Conservation (phyloP, 1,284 basidiomycete genomes). For the Puccinia novopanici region DNA sequence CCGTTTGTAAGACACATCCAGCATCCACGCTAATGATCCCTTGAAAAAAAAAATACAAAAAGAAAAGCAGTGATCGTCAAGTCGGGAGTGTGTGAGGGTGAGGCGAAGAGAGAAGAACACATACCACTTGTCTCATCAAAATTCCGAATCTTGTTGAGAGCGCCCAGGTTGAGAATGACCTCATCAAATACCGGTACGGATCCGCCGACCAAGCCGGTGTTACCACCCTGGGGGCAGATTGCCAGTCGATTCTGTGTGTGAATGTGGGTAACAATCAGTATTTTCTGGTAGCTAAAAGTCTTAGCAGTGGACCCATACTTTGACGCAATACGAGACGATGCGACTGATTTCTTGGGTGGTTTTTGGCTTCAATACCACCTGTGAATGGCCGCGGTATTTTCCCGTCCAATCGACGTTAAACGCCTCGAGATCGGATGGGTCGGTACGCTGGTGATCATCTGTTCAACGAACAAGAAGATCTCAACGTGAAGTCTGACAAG, state of each 20-base stretch:
- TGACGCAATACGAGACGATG: constrained; percentile 38
- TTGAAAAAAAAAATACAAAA: not conserved
- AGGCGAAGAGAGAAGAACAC: constrained; percentile 53
- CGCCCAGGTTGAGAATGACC: constrained; percentile 78
- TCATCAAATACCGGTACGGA: constrained; percentile 88
- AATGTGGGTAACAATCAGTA: constrained; percentile 54
- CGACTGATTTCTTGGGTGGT: constrained; percentile 32
- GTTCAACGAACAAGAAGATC: not conserved
- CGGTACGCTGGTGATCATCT: constrained; percentile 32
- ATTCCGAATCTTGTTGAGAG: constrained; percentile 80
- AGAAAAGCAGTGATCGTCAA: constrained; percentile 14
- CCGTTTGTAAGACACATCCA: constrained; percentile 87
- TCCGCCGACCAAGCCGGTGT: constrained; percentile 96
- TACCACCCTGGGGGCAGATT: constrained; percentile 95
- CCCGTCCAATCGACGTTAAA: constrained; percentile 52
- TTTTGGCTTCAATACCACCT: constrained; percentile 42
- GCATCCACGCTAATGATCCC: constrained; percentile 67
- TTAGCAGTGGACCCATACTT: constrained; percentile 57
- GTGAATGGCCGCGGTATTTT: constrained; percentile 44
- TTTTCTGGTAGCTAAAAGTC: not conserved
- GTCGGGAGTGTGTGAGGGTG: constrained; percentile 22
- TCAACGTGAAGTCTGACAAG: not conserved
- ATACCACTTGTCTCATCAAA: constrained; percentile 89
- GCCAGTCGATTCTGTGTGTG: constrained; percentile 67
- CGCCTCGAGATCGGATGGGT: constrained; percentile 33